Evolutionary conservation across 2,329 filamentous ascomycete species (phyloP), one percentile per base, ranked within the genome.

Genomic region (Periconia digitata): DNA sequence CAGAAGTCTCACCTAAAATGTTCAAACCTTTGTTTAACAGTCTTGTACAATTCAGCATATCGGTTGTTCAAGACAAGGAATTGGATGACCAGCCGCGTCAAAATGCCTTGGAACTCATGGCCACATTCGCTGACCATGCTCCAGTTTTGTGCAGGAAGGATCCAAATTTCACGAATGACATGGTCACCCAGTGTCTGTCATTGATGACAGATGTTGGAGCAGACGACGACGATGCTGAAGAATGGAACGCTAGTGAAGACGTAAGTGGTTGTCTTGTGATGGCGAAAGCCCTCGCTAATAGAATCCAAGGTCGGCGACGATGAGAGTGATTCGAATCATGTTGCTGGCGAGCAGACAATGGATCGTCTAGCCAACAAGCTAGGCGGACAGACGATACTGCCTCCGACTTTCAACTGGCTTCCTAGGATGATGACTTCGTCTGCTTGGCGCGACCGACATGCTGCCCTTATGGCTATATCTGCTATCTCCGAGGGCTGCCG

Each of bases 321-420:
- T 60, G 94, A 99, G 74, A 96, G 90, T 67, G 94, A 99, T 66
- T 84, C 91, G 54, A 99, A 99, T 70, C 94, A 99, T 66, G 92
- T 99, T 56, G 94, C 92, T 37, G 94, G 94, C 51, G 94, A 99
- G 74, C 94, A 99, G 74, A 95, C 90, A 60, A 97, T 99, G 92
- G 94, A 99, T 70, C 85, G 94, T 49, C 79, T 99, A 45, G 92
- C 94, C 46, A 99, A 97, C 78, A 96, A 96, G 74, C 86, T 99
- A 29, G 94, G 94, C 48, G 94, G 94, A n/a, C 81, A 89, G 63
- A 86, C 89, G n/a, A 88, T 99, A 48, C 79, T 99, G 17, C 89
- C 89, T 23, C 92, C 92, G 1, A 97, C 92, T 0, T 99, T 97
- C 74, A 87, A 88, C 70, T 99, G 94, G 94, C 84, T 99, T 34